Conservation (phyloP, 2,329 filamentous ascomycete species). For the Arachnopeziza araneosa region DNA sequence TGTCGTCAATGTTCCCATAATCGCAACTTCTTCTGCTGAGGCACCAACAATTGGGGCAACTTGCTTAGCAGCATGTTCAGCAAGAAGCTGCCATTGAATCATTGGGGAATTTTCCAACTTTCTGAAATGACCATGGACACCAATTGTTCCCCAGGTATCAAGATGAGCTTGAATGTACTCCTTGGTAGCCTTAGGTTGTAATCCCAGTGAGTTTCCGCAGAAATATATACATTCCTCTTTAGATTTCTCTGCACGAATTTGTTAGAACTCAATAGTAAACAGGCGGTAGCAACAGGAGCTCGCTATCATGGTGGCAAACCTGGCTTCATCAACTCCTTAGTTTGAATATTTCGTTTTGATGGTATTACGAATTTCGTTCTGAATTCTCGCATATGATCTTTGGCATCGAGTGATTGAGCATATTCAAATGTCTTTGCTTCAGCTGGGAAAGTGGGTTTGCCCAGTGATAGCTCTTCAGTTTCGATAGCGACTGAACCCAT, state of each 20-base stretch:
- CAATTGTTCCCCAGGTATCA: constrained; percentile 77
- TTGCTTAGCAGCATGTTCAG: constrained; percentile 64
- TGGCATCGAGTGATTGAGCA: constrained; percentile 49
- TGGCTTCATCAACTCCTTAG: constrained; percentile 47
- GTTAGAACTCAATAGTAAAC: constrained; percentile 6
- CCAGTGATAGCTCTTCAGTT: constrained; percentile 6
- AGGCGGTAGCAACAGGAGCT: neutral
- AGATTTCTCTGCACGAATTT: constrained; percentile 8
- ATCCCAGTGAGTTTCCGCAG: constrained; percentile 83
- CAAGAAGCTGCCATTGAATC: constrained; percentile 70
- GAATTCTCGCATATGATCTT: constrained; percentile 55
- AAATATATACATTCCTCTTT: constrained; percentile 64
- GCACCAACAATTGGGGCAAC: constrained; percentile 74
- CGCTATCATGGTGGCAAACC: constrained; percentile 17
- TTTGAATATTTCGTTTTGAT: constrained; percentile 63
- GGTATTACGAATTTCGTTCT: constrained; percentile 73
- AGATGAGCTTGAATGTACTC: constrained; percentile 67
- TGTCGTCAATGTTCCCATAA: constrained; percentile 80
- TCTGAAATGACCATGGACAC: constrained; percentile 78
- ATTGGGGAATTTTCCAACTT: constrained; percentile 62
- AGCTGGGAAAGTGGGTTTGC: constrained; percentile 40
- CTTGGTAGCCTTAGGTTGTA: constrained; percentile 67
- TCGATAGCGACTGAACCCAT: constrained; percentile 26
- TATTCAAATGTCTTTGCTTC: constrained; percentile 44
- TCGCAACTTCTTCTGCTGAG: constrained; percentile 64